Base-by-base conservation (phyloP, 768 basidiomycete species). In the Russula griseocarnosa region DNA sequence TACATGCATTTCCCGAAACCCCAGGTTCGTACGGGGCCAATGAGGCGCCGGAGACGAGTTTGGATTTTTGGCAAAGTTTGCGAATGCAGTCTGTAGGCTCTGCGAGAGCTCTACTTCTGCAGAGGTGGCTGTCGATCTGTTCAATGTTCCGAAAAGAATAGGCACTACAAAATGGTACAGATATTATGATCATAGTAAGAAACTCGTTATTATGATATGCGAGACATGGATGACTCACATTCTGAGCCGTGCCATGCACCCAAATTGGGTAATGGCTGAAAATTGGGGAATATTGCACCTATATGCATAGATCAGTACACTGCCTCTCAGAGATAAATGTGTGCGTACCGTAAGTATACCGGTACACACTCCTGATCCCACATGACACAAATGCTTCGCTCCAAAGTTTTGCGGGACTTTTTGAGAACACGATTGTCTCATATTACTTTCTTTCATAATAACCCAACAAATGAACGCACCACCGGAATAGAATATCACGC, bases 111-210 rank as follows among this genome's bases (percentile, higher is more conserved):
- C 63, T 20, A 22, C 67, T 57, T 73, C 70, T 10, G 67, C 38
- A 1, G 64, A 47, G 1, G 72, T 69, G 0, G 72, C 73, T 0
- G 73, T 71, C 0, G 63, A 60, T 22, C 9, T 51, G 42, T 71
- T 73, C 67, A 65, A 72, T 1, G 72, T 72, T 16, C 72, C 73
- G 60, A 73, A 73, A n/a, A 73, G 64, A 44, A 69, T 65, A 10
- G 32, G 54, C 13, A 72, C 71, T 72, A 46, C 16, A 5, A 11
- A n/a, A 51, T 18, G 13, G 49, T 34, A 58, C 24, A 30, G 3
- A 32, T 8, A 16, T 58, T 9, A 32, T 24, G 24, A n/a, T 10
- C 32, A 20, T 20, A 7, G 40, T 22, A 24, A 55, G n/a, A 40
- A 55, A 47, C n/a, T 47, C 10, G n/a, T 22, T n/a, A 20, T 10